Percentiles rank a stretch among this genome's conserved stretches.
Conservation (phyloP, 2,329 filamentous ascomycete genomes). For the Fusarium sp. region DNA sequence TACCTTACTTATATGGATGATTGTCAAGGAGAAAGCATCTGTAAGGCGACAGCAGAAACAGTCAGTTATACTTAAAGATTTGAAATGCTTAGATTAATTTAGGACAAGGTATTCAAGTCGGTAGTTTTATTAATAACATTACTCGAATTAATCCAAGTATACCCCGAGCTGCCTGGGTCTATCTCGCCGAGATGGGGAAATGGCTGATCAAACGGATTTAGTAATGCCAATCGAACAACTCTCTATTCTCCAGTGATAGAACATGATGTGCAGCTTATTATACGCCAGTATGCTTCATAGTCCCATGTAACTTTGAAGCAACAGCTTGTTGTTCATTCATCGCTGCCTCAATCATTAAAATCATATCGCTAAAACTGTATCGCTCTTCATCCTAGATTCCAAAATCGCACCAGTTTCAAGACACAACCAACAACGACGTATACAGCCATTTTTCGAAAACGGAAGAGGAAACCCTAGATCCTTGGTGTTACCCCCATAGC, state of each 20-base stretch:
- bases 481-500: neutral
- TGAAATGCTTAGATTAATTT: neutral
- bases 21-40: neutral
- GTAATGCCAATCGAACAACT: neutral
- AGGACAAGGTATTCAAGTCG: neutral
- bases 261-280: neutral
- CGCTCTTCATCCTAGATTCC: conserved; percentile 2
- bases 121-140: neutral
- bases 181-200: neutral
- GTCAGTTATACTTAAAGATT: neutral
- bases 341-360: neutral
- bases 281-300: neutral
- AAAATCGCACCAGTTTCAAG: neutral
- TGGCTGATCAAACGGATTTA: neutral
- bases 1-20: neutral
- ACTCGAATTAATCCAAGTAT: neutral
- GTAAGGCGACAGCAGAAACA: neutral
- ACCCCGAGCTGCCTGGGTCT: neutral
- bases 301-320: neutral
- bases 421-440: neutral
- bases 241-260: neutral
- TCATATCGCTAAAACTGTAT: conserved; percentile 13
- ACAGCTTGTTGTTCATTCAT: neutral
- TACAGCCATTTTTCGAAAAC: neutral
- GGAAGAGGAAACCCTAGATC: neutral